These are phyloP conservation scores for Staphylotrichum longicolle DNA, from an alignment of 495 filamentous ascomycete genomes.

Conservation along the genomic window DNA sequence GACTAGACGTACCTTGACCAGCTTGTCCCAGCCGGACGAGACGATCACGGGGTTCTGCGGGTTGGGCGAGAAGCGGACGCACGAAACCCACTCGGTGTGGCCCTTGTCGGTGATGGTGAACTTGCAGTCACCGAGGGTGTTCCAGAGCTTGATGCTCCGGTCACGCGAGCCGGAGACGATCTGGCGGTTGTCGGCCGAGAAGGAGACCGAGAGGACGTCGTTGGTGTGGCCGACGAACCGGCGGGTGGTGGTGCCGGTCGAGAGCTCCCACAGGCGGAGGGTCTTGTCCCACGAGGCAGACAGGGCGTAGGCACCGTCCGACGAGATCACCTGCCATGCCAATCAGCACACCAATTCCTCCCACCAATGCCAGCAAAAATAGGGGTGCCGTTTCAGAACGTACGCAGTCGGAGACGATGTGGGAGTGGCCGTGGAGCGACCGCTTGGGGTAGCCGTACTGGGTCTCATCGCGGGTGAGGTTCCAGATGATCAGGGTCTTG, in stretches of 20 bases:
- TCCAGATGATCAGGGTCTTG: conserved; percentile 99
- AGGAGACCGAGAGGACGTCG: conserved; percentile 99
- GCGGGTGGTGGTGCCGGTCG: conserved; percentile 91
- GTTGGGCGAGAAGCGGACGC: conserved; percentile 99
- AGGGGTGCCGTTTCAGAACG: conserved; percentile 37
- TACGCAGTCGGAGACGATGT: conserved; percentile 99
- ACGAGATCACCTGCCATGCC: conserved; percentile 86
- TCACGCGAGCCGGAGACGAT: conserved; percentile 99
- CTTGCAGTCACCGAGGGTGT: conserved; percentile 99
- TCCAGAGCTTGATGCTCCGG: conserved; percentile 99
- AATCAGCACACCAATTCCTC: conserved; percentile 34
- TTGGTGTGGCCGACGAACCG: conserved; percentile 99
- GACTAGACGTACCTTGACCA: conserved; percentile 87
- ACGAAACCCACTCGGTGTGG: conserved; percentile 99
- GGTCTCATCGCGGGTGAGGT: conserved; percentile 97
- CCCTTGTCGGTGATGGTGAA: conserved; percentile 99
- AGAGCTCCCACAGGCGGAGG: conserved; percentile 98
- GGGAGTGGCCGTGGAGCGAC: conserved; percentile 95
- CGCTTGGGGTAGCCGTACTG: conserved; percentile 98
- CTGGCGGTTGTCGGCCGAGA: conserved; percentile 99
- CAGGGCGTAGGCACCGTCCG: conserved; percentile 98
- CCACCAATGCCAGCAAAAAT: neutral
- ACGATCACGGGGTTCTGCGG: conserved; percentile 99
- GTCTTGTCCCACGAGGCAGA: conserved; percentile 99
- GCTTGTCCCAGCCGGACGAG: conserved; percentile 98